A percentile compares a stretch with the other conserved stretches of the same genome.
Conservation (phyloP, 1,139 yeast genomes). For the Starmera stellimalicola region DNA sequence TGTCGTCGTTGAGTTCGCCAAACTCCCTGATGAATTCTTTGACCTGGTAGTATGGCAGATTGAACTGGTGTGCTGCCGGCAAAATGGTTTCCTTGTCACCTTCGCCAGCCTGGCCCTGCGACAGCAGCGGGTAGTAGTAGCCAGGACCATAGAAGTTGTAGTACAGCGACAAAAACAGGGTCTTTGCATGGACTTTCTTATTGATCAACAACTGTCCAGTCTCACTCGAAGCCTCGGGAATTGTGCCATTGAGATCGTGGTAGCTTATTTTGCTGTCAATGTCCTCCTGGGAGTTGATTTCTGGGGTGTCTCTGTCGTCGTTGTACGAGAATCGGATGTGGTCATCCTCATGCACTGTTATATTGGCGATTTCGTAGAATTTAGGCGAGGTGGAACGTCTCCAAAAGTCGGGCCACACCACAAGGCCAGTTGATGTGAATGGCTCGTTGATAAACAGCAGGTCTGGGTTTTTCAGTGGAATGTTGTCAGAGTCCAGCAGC, state of each 20-base stretch:
- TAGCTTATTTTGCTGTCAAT: conserved; percentile 35
- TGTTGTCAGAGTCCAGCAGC: conserved; percentile 67
- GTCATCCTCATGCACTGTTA: conserved; percentile 29
- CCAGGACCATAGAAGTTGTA: conserved; percentile 75
- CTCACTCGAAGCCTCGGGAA: conserved; percentile 77
- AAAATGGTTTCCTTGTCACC: conserved; percentile 87
- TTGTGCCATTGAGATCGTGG: conserved; percentile 59
- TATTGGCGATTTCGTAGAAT: conserved; percentile 52
- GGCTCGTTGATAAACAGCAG: conserved; percentile 41
- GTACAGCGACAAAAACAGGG: conserved; percentile 59
- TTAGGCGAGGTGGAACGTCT: conserved; percentile 53
- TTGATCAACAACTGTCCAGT: conserved; percentile 72
- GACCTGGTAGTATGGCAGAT: conserved; percentile 59
- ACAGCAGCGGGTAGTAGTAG: conserved; percentile 66
- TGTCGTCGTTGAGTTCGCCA: conserved; percentile 11
- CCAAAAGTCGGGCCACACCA: conserved; percentile 79
- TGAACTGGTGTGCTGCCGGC: conserved; percentile 63
- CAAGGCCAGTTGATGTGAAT: conserved; percentile 42
- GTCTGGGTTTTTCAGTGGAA: conserved; percentile 54
- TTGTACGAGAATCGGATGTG: conserved; percentile 33
- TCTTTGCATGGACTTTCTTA: conserved; percentile 54
- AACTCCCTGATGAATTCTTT: conserved; percentile 22
- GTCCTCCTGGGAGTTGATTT: conserved; percentile 14
- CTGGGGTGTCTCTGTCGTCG: conserved; percentile 21
- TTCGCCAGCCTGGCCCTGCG: conserved; percentile 82